Percentiles rank a stretch among this genome's conserved stretches.
Evolutionary conservation across 225 moss, liverwort and hornwort genomes (phyloP).

Genomic region (Sphagnum contortum): DNA sequence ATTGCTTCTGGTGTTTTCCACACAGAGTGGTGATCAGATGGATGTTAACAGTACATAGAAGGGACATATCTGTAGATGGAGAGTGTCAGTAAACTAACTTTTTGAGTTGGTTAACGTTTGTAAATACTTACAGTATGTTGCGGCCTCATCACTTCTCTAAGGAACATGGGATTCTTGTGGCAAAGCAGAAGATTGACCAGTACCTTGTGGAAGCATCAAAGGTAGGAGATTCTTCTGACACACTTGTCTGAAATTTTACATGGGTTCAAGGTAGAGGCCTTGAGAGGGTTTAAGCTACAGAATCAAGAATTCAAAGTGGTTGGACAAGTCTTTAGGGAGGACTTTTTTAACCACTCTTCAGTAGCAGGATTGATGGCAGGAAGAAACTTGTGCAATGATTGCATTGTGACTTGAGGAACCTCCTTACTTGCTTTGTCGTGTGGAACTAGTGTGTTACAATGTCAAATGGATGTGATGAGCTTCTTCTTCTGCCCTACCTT

Average conservation of each 20-base stretch:
- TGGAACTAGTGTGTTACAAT: too few relatives aligned
- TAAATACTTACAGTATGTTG: constrained; percentile 71
- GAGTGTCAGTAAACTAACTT: constrained; percentile 14
- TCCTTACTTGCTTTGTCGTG: too few relatives aligned
- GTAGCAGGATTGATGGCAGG: too few relatives aligned
- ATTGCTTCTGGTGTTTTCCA: constrained; percentile 28
- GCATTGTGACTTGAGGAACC: too few relatives aligned
- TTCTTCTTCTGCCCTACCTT: too few relatives aligned
- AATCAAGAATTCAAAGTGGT: too few relatives aligned
- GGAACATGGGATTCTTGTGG: constrained; percentile 85
- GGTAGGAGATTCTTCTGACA: constrained; percentile 45
- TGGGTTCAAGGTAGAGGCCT: neutral
- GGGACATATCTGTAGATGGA: neutral
- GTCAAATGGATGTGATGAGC: too few relatives aligned
- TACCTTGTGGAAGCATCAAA: constrained; percentile 91
- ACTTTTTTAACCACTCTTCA: too few relatives aligned
- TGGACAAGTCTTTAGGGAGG: too few relatives aligned
- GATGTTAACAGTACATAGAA: neutral
- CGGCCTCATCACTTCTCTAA: constrained; percentile 98
- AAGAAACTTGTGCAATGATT: too few relatives aligned
- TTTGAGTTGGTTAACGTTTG: constrained; percentile 18
- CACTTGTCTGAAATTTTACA: neutral
- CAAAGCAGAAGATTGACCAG: constrained; percentile 93
- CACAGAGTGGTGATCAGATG: neutral
- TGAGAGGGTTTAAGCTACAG: too few relatives aligned